These are phyloP conservation scores for Phialophora verrucosa DNA, from an alignment of 2,329 filamentous ascomycete genomes.

Conservation along the genomic window DNA sequence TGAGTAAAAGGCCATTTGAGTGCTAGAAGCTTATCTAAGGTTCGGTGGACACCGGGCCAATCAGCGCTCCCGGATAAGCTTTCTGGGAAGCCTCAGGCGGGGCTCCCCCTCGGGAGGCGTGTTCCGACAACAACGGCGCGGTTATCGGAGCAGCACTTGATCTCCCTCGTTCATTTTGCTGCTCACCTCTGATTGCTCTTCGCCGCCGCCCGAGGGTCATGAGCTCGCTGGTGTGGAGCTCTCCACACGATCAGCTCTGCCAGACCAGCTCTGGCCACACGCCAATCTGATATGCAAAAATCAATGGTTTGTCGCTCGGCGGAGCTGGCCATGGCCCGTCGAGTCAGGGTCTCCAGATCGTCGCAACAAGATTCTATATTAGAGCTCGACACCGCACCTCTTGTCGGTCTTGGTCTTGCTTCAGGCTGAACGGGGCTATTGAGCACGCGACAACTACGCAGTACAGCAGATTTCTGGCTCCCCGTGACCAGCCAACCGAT, in stretches of 20 bases:
- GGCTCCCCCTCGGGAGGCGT: not conserved
- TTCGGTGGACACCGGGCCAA: slow-evolving; percentile 30
- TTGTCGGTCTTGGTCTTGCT: slow-evolving; percentile 1
- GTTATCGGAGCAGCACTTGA: slow-evolving; percentile 5
- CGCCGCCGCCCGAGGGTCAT: slow-evolving; percentile 22
- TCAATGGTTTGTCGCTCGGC: slow-evolving; percentile 3
- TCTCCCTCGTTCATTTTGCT: not conserved
- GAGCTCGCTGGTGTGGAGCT: slow-evolving; percentile 5
- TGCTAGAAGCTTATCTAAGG: slow-evolving; percentile 17
- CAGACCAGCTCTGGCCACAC: slow-evolving; percentile 16
- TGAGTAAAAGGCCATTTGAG: slow-evolving; percentile 10
- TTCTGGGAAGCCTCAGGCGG: not conserved
- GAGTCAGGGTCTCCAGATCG: not conserved
- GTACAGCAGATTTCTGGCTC: not conserved
- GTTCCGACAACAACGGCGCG: not conserved
- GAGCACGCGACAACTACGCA: not conserved
- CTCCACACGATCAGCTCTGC: not conserved
- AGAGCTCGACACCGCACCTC: not conserved
- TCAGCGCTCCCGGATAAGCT: slow-evolving; percentile 7
- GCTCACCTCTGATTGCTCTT: slow-evolving; percentile 17
- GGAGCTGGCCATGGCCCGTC: slow-evolving; percentile 29
- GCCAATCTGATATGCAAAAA: slow-evolving; percentile 21
- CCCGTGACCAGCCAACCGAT: not conserved
- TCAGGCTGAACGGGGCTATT: slow-evolving; percentile 1
- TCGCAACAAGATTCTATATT: slow-evolving; percentile 11